Evolutionary conservation across 192 early-diverging fungal species (phyloP), one percentile per base, ranked within the genome.

Genomic region (Dispira parvispora): DNA sequence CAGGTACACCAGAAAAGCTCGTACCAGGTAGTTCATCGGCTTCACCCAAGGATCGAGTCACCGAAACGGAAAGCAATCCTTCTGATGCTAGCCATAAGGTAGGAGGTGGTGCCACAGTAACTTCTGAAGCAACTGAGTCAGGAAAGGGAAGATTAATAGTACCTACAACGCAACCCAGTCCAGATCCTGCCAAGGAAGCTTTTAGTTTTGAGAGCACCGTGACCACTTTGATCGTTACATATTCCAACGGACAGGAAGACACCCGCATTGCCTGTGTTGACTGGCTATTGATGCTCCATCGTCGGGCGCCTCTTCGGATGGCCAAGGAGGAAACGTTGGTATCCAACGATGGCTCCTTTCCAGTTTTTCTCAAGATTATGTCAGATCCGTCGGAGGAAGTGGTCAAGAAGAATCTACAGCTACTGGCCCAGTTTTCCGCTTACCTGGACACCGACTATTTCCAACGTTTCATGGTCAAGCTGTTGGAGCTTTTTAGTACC

Each of bases 261-360:
- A 95, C 97, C 0, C 78, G 94, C 42, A 80, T 93, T 4, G 88
- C 91, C 0, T 86, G 88, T 42, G 74, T 99, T 68, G 92, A 94
- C 43, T 99, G 97, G 97, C 74, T 99, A 12, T 67, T 94, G n/a
- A 91, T 98, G 84, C 71, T 99, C 45, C 94, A 99, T 66, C 88
- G 84, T 54, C 94, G 94, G 63, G 86, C 91, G 10, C 92, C 94
- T 0, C 82, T 64, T 49, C 70, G 90, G 67, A 91, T 96, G 52
- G 57, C 57, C 57, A 60, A 43, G 14, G 57, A 60, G 38, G 57
- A 60, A 42, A 60, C 57, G 16, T 74, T 96, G 44, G 84, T 84
- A 57, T 83, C 89, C 0, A 91, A 96, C 63, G 88, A 96, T 64
- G 85, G 83, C 52, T 88, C 86, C 43, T 90, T 94, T 62, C 84